A percentile compares a stretch with the other conserved stretches of the same genome.
Conservation (phyloP, 192 early-diverging fungal species). For the Polychytrium aggregatum region DNA sequence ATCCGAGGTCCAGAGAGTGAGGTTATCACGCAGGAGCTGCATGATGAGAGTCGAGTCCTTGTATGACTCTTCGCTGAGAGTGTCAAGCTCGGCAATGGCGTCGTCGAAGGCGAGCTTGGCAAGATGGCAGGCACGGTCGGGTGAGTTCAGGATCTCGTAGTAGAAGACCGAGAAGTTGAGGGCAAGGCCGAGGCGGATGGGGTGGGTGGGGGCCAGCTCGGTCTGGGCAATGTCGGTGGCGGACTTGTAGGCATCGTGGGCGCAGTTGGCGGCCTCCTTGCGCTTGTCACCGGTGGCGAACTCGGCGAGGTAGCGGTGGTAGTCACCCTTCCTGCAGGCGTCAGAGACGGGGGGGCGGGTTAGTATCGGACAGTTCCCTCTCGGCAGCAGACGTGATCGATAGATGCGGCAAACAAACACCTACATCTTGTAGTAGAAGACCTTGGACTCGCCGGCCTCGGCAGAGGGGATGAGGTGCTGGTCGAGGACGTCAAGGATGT, state of each 20-base stretch:
- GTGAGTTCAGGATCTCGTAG: conserved; percentile 98
- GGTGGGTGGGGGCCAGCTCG: conserved; percentile 93
- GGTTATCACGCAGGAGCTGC: conserved; percentile 98
- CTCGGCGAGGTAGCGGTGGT: conserved; percentile 98
- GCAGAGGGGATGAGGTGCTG: conserved; percentile 85
- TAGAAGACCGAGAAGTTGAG: conserved; percentile 99
- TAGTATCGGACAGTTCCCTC: neutral
- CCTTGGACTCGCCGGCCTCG: conserved; percentile 93
- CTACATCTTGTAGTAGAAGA: conserved; percentile 99
- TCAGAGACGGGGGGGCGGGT: neutral
- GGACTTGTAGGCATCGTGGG: conserved; percentile 89
- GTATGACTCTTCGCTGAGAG: conserved; percentile 96
- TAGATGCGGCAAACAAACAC: conserved; percentile 9
- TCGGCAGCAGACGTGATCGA: neutral
- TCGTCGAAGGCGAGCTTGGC: conserved; percentile 98
- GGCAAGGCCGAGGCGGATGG: conserved; percentile 94
- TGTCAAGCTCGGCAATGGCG: conserved; percentile 98
- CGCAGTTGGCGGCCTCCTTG: conserved; percentile 67
- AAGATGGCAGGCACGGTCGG: conserved; percentile 91
- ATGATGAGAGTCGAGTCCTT: conserved; percentile 99
- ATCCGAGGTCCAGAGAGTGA: conserved; percentile 98
- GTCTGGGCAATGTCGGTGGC: conserved; percentile 92
- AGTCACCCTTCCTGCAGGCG: conserved; percentile 87
- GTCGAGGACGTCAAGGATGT: conserved; percentile 84
- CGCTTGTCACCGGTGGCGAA: conserved; percentile 81